Evolutionary conservation across 225 moss, liverwort and hornwort genomes (phyloP).

Genomic region (Marchantia polymorpha): DNA sequence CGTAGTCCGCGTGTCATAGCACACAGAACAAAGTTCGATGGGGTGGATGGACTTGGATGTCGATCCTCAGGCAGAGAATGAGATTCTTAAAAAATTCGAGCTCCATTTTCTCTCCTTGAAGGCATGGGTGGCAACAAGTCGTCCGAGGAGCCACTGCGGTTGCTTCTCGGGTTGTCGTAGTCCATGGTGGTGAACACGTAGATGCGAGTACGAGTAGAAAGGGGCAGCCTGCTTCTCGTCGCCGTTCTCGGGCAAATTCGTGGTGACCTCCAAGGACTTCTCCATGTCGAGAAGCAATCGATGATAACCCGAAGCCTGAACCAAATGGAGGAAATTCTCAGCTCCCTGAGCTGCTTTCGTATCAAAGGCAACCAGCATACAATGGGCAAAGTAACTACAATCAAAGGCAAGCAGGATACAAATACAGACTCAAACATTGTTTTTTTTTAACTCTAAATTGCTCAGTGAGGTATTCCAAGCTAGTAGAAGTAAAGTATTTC

Average conservation of each 20-base stretch:
- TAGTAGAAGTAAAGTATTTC: too few species aligned
- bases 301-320: constrained; percentile 18
- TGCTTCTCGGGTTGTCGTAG: constrained; percentile 27
- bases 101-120: neutral
- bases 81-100: neutral
- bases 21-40: neutral
- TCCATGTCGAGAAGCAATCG: constrained; percentile 10
- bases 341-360: too few species aligned
- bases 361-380: too few species aligned
- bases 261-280: neutral
- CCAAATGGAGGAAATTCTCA: too few species aligned
- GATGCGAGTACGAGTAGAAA: neutral
- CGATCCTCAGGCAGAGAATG: neutral
- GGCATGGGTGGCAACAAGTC: constrained; percentile 14
- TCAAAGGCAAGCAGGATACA: too few species aligned
- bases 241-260: neutral
- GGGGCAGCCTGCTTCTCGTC: neutral
- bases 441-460: too few species aligned
- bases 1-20: neutral
- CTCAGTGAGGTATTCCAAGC: too few species aligned
- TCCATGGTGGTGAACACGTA: constrained; percentile 12
- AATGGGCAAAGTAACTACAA: too few species aligned
- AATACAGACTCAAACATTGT: too few species aligned
- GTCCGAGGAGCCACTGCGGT: constrained; percentile 23
- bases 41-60: neutral